Evolutionary conservation across 129 eudicot genomes (phyloP).

Genomic region (Escallonia herrerae): DNA sequence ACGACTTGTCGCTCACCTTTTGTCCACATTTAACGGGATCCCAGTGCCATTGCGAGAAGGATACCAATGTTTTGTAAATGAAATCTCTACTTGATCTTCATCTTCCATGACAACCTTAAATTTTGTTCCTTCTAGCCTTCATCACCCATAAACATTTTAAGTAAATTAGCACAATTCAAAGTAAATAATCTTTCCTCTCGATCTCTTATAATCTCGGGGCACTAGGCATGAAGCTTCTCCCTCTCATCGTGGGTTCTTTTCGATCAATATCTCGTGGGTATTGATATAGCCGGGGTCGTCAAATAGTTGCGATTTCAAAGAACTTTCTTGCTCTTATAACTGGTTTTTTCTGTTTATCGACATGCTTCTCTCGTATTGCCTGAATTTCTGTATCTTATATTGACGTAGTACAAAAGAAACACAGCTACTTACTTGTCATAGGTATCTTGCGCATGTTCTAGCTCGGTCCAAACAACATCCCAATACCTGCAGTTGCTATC

Average conservation of each 20-base stretch:
- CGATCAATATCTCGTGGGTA: neutral
- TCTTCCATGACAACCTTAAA: slow-evolving; percentile 19
- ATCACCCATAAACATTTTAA: neutral
- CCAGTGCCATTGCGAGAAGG: slow-evolving; percentile 4
- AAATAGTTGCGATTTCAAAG: neutral
- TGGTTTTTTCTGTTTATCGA: neutral
- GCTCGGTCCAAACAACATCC: slow-evolving; percentile 33
- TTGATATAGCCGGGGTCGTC: neutral
- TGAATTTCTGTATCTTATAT: neutral
- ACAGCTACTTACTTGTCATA: slow-evolving; percentile 24
- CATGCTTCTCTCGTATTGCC: too few species aligned
- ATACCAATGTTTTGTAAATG: slow-evolving; percentile 26
- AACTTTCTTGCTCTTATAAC: neutral
- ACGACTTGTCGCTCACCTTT: slow-evolving; percentile 26
- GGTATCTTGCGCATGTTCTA: neutral
- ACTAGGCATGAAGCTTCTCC: slow-evolving; percentile 17
- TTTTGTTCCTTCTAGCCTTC: slow-evolving; percentile 26
- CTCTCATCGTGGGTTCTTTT: slow-evolving; percentile 6
- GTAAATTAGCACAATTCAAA: slow-evolving; percentile 1
- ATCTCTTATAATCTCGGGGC: too few species aligned
- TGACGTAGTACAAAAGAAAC: neutral
- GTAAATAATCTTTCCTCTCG: slow-evolving; percentile 4
- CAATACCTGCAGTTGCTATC: slow-evolving; percentile 22
- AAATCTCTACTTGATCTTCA: slow-evolving; percentile 36
- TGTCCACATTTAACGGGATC: slow-evolving; percentile 43